Percentiles rank a stretch among this genome's conserved stretches.
phyloP scores from a whole-genome alignment of 2,329 filamentous ascomycete species.

The Trichoderma breve region DNA sequence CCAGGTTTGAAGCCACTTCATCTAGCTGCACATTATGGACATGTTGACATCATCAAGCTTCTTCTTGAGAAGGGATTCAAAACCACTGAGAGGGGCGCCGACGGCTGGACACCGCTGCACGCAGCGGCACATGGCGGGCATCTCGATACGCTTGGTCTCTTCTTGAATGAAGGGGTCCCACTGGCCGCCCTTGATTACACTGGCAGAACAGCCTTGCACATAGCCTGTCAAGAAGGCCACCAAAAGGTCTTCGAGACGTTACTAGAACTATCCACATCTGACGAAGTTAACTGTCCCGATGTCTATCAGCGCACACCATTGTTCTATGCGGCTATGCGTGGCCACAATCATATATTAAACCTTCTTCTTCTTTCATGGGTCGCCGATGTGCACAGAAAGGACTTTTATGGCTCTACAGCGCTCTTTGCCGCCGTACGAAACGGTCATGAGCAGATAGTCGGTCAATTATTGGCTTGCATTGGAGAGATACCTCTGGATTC shows the following conservation, averaged over 20 bases:
- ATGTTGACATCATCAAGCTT: not conserved
- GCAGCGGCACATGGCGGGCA: not conserved
- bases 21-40: not conserved
- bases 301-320: not conserved
- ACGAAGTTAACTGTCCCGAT: not conserved
- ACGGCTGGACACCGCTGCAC: not conserved
- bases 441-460: not conserved
- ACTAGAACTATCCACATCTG: not conserved
- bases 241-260: not conserved
- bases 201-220: not conserved
- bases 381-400: not conserved
- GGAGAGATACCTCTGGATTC: not conserved
- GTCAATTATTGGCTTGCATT: not conserved
- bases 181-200: not conserved
- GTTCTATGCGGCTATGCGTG: not conserved
- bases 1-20: not conserved
- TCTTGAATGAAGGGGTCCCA: not conserved
- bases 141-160: not conserved
- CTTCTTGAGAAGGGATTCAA: not conserved
- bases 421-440: not conserved
- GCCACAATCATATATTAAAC: not conserved
- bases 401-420: not conserved
- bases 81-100: not conserved
- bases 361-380: not conserved
- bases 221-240: not conserved